Evolutionary conservation across 805 yeast genomes (phyloP), one percentile per base, ranked within the genome.

Genomic region (Lipomyces mesembrius): DNA sequence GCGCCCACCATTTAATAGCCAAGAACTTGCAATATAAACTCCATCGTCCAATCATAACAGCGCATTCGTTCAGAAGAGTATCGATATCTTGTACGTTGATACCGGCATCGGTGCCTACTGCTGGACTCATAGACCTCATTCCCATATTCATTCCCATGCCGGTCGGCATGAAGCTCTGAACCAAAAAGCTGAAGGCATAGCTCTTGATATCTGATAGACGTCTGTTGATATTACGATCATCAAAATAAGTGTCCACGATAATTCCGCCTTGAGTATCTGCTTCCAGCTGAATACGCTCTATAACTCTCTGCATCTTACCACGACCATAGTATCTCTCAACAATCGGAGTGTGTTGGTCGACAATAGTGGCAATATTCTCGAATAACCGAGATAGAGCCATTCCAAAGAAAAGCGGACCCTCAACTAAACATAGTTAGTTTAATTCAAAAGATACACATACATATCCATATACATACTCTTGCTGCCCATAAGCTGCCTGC

Each of bases 251-350:
- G 76, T 94, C 98, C 63, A 90, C 82, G 3, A 95, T 90, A 56
- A 95, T 81, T 0, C 96, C 96, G 32, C 94, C 88, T 75, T 95
- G 99, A n/a, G 93, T 82, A 75, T 95, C 99, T 37, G 95, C 88
- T 75, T 95, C 99, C 60, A 85, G 81, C 77, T 94, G 97, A 39
- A 95, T 88, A 60, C 85, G 85, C 22, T 84, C 85, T 72, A 93
- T 83, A 9, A 94, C 92, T 43, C 83, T 83, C 2, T 83, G 79
- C 82, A 93, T 87, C 29, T 78, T 75, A 5, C 75, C 76, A 2
- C 79, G 79, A 22, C 94, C 96, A 75, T 95, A 95, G 75, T 88
- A 89, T 59, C 82, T 83, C 54, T 83, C 84, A 34, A 95, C 92
- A 52, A 95, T 84, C 11, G 88, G 88, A 0, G 95, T 86, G 76